Evolutionary conservation across 2,329 filamentous ascomycete species (phyloP), one percentile per base, ranked within the genome.

Genomic region (Lasiodiplodia gonubiensis): DNA sequence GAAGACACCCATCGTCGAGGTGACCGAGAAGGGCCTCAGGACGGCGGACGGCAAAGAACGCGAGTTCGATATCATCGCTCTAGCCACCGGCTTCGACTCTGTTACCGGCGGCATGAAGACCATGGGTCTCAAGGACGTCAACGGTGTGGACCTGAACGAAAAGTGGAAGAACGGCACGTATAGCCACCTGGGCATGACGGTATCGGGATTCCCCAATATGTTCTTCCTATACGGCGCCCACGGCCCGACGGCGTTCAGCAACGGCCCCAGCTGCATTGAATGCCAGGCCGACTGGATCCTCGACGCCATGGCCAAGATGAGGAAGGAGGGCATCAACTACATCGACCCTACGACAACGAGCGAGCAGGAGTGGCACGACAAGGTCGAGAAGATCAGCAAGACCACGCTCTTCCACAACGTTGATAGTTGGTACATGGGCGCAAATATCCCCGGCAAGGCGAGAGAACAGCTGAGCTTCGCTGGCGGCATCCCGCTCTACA

Each of bases 21-120:
- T 82, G 18, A 77, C 75, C 6, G 77, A 77, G 64, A 79, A 74
- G 5, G 81, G 80, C 2, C 76, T 82, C 33, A 71, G 74, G 11
- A 81, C 80, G 1, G 69, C 74, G 1, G 78, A 83, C 55, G 81
- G 80, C 21, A 76, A 76, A 68, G 69, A 74, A 42, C 75, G 78
- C 42, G 80, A 82, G 55, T 79, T 82, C 51, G 81, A 83, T 55
- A 74, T 82, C 21, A 78, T 83, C 57, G 80, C 79, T 16, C 73
- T 82, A 11, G 81, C 81, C 3, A 83, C 81, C 5, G 81, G 81
- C 21, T 83, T 83, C 68, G 81, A 83, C 66, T 77, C 76, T 12
- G 79, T 83, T 16, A 82, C 80, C 5, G 77, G 77, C 4, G 79
- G 76, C 7, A 80, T 82, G 71, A 79, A 77, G 69, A 80, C 75